Evolutionary conservation across 2,329 filamentous ascomycete species (phyloP), one percentile per base, ranked within the genome.

Genomic region (Rhynchosporium agropyri): DNA sequence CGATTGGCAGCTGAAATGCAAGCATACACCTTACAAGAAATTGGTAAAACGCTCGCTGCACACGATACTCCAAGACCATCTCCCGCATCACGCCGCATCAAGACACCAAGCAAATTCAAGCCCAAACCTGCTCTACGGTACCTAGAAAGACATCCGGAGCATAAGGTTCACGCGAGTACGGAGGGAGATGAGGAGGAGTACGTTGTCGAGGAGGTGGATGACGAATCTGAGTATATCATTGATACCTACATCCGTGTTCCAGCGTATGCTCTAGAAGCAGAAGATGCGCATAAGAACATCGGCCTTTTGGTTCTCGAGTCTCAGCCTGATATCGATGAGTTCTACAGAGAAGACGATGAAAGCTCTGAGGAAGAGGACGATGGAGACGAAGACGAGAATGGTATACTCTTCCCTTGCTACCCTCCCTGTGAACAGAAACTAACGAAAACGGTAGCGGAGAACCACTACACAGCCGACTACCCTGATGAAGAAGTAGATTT

Each of bases 391-490:
- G 85, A 88, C 60, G 85, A 88, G 70, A 88, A 89, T 66, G 85
- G 85, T 87, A 43, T 29, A n/a, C 46, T 20, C 5, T 29, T 7
- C 29, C 15, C 36, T 9, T 6, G 3, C 43, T n/a, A 31, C 31
- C n/a, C 13, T 20, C 20, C 51, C 26, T 45, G 12, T 45, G 13
- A 54, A 31, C 9, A 65, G 28, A 55, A 10, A 7, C 67, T 69
- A 70, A 69, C 36, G 20, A 9, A 1, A 6, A 40, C 48, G n/a
- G 20, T 64, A 87, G 88, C 90, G 42, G 90, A 93, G 73, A 89
- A 91, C 70, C 87, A 91, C 75, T 92, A 92, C 72, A 86, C 87
- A 3, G 88, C 89, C 60, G 90, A 93, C 73, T 93, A 93, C 69
- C 90, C 90, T 0, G 90, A 93, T 65, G 89, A 93, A 60, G 90